Evolutionary conservation across 2,329 filamentous ascomycete genomes (phyloP).

Genomic region (Tolypocladium ophioglossoides): DNA sequence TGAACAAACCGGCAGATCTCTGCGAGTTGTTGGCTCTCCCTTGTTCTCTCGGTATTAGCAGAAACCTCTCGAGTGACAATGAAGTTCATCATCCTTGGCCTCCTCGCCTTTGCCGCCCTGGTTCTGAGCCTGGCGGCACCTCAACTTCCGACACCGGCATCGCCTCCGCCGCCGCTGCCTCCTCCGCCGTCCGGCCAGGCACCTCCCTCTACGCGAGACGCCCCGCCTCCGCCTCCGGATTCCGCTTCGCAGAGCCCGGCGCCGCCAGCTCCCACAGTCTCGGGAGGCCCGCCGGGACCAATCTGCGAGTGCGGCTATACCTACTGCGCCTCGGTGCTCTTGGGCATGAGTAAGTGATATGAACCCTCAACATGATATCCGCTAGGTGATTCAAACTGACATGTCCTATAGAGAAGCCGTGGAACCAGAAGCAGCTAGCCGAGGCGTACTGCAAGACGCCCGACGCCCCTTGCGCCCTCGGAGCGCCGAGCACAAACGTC

Average conservation of each 20-base stretch:
- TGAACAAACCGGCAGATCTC: neutral
- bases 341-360: constrained; percentile 20
- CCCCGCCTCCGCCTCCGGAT: neutral
- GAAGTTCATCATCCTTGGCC: constrained; percentile 13
- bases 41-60: neutral
- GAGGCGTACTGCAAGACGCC: constrained; percentile 27
- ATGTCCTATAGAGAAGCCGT: constrained; percentile 18
- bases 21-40: neutral
- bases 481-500: constrained; percentile 18
- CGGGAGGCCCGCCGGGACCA: constrained; percentile 15
- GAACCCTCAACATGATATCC: neutral
- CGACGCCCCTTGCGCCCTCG: constrained; percentile 20
- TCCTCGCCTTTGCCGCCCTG: constrained; percentile 12
- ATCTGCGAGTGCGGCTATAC: constrained; percentile 31
- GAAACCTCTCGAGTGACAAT: constrained; percentile 6
- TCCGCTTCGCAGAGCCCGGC: constrained; percentile 1
- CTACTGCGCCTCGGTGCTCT: constrained; percentile 28
- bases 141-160: constrained; percentile 7
- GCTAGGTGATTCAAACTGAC: neutral
- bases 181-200: neutral
- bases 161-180: constrained; percentile 13
- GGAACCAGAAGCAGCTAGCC: constrained; percentile 20
- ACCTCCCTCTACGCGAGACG: neutral
- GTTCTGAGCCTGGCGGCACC: constrained; percentile 3
- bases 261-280: constrained; percentile 8